Evolutionary conservation across 1,284 basidiomycete genomes (phyloP).

Genomic region (Grifola frondosa): DNA sequence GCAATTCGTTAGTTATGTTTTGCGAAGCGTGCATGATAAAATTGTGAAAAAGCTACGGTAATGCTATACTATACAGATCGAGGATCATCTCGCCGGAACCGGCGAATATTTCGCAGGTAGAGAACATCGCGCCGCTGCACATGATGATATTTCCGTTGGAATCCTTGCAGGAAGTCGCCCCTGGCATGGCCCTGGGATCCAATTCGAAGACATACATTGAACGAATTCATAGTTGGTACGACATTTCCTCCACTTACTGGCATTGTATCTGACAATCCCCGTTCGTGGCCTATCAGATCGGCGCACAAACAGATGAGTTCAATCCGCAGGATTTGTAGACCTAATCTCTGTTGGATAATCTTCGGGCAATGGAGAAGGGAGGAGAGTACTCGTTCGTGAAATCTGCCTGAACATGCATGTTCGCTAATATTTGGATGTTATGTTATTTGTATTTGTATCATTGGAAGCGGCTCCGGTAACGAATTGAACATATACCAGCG

Average conservation of each 20-base stretch:
- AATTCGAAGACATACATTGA: constrained; percentile 30
- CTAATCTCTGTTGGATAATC: constrained; percentile 1
- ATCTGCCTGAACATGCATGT: too few relatives aligned
- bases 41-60: too few relatives aligned
- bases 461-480: too few relatives aligned
- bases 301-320: constrained; percentile 37
- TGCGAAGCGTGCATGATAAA: too few relatives aligned
- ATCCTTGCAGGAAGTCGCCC: constrained; percentile 13
- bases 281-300: constrained; percentile 24
- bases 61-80: constrained; percentile 24
- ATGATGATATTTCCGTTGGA: constrained; percentile 40
- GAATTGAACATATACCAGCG: too few relatives aligned
- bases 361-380: constrained; percentile 35
- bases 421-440: too few relatives aligned
- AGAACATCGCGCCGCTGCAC: constrained; percentile 37
- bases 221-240: constrained; percentile 32
- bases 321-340: neutral
- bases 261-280: constrained; percentile 1
- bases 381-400: constrained; percentile 34
- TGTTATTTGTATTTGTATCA: too few relatives aligned
- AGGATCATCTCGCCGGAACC: constrained; percentile 26
- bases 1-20: too few relatives aligned
- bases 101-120: constrained; percentile 39
- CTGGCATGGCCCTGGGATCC: constrained; percentile 24
- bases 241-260: neutral